Base-by-base conservation (phyloP, 768 basidiomycete species). In the Tylopilus plumbeoviolaceoides region DNA sequence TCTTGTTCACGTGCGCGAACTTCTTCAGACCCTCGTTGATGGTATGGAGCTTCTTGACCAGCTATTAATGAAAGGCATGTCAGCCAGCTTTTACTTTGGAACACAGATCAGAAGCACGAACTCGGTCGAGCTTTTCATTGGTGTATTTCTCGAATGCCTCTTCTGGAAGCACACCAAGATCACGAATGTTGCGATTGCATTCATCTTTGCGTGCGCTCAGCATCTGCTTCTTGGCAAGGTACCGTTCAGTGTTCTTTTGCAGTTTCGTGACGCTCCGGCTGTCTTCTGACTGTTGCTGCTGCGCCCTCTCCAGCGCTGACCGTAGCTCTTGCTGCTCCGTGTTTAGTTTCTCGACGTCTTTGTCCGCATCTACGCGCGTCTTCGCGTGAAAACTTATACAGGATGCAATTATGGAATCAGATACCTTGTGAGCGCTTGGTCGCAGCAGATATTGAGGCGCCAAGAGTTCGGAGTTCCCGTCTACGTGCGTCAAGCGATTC, bases 1-100 rank as follows among this genome's bases (percentile, higher is more conserved):
- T 98, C 78, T 99, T 99, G 77, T 99, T 99, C 56, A 98, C 95
- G 65, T 98, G 94, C 0, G 93, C 91, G 63, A 95, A 99, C 69
- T 94, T 95, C 70, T 97, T 95, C 61, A 99, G 75, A 25, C 84
- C 82, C 64, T 98, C 95, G 64, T 98, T 97, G 56, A 94, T 86
- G 14, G 79, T 77, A 59, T 95, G 94, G n/a, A 99, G 78, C 58
- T 89, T 89, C 72, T 93, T 95, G 63, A 95, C 83, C 42, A 99
- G 78, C 95, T 99, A 61, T 18, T 55, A 17, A 55, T 17, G 38
- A 30, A 6, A 47, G 11, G 9, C 15, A 20, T 10, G 33, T 63
- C 45, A 66, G 51, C 18, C 21, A 23, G 17, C 10, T 6, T 4
- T 7, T 9, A n/a, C 18, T 6, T 30, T 30, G 7, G 6, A 43